phyloP scores from a whole-genome alignment of 1,139 yeast genomes.

The Geotrichum reessii region DNA sequence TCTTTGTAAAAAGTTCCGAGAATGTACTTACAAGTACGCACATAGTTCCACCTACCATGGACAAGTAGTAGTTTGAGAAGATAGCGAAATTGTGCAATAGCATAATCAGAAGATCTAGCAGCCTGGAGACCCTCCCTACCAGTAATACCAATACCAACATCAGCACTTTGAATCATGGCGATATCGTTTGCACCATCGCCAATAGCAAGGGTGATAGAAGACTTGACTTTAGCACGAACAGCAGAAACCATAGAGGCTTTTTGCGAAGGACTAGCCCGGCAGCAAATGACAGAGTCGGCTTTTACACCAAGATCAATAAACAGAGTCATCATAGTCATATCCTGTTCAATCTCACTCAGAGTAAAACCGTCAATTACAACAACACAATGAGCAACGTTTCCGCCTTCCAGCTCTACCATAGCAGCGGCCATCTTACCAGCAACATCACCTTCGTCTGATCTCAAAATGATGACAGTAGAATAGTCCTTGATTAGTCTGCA shows the following conservation, averaged over 20 bases:
- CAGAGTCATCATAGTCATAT: constrained; percentile 61
- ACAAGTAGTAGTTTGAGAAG: constrained; percentile 76
- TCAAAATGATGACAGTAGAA: constrained; percentile 76
- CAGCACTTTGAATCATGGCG: constrained; percentile 98
- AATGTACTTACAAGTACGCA: constrained; percentile 86
- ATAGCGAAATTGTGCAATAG: constrained; percentile 90
- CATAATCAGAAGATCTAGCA: constrained; percentile 89
- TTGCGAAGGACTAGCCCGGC: constrained; percentile 96
- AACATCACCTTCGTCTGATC: constrained; percentile 47
- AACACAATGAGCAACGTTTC: constrained; percentile 85
- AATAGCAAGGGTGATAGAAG: constrained; percentile 82
- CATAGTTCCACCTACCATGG: constrained; percentile 93
- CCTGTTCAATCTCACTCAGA: constrained; percentile 62
- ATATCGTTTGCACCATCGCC: constrained; percentile 99
- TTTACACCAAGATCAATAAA: constrained; percentile 80
- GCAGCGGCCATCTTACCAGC: constrained; percentile 54
- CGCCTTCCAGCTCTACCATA: constrained; percentile 54
- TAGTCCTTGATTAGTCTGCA: constrained; percentile 90
- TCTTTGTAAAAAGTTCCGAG: constrained; percentile 94
- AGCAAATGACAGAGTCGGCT: constrained; percentile 87
- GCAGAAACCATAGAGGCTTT: constrained; percentile 83
- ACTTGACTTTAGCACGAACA: constrained; percentile 59
- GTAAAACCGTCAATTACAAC: constrained; percentile 92
- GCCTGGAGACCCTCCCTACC: constrained; percentile 97
- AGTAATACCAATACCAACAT: constrained; percentile 94